Conservation (phyloP, 768 basidiomycete genomes). For the Suillus luteus region DNA sequence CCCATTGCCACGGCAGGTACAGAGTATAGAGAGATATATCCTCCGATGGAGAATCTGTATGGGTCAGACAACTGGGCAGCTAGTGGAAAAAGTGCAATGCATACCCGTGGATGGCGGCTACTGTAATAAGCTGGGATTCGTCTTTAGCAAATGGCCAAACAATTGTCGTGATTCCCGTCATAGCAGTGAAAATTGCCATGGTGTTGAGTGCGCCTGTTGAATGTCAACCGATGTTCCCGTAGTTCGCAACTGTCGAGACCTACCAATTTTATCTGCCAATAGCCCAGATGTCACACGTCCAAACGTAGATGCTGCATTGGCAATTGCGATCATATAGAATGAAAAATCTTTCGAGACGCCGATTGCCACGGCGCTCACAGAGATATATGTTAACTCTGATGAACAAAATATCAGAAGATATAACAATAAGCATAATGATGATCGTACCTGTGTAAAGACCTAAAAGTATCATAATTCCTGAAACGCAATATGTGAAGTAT, state of each 20-base stretch:
- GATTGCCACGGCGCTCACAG: conserved; percentile 51
- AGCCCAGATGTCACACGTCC: conserved; percentile 52
- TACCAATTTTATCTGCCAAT: conserved; percentile 56
- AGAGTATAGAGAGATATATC: conserved; percentile 56
- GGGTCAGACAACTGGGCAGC: background rate
- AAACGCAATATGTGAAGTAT: conserved; percentile 59
- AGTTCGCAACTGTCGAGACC: background rate
- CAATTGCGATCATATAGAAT: conserved; percentile 67
- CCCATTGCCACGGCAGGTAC: conserved; percentile 67
- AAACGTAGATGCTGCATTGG: conserved; percentile 64
- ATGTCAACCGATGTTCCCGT: background rate
- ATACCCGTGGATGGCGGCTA: conserved; percentile 68
- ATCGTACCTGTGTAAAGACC: conserved; percentile 66
- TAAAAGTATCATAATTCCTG: conserved; percentile 58
- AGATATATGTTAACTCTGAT: conserved; percentile 67
- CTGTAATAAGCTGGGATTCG: conserved; percentile 46
- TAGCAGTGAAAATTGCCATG: conserved; percentile 60
- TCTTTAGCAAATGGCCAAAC: conserved; percentile 67
- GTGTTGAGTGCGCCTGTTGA: conserved; percentile 62
- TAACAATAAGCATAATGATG: conserved; percentile 1
- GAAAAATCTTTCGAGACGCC: conserved; percentile 54
- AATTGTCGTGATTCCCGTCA: conserved; percentile 61
- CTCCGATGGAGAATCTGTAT: conserved; percentile 59
- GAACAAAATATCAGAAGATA: conserved; percentile 15
- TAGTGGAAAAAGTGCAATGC: conserved; percentile 18